Evolutionary conservation across 2,329 filamentous ascomycete species (phyloP), one percentile per base, ranked within the genome.

Genomic region (Ophiostoma montium): DNA sequence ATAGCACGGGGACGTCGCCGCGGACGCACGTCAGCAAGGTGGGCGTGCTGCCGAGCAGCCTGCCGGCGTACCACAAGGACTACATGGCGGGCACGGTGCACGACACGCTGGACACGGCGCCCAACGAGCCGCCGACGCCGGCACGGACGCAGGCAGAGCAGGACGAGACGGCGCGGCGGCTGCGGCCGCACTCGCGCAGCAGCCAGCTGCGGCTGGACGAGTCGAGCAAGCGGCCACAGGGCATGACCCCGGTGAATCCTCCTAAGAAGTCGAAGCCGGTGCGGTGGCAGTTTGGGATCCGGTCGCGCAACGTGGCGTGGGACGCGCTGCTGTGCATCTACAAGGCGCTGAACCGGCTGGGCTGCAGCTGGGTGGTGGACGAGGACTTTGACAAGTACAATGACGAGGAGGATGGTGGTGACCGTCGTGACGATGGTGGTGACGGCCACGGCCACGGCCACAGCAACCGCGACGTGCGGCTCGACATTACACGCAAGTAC

Each of bases 241-340:
- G 73, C 18, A 72, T 82, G 68, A 82, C 78, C 2, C 78, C 77
- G 0, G 74, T 80, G 44, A 67, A 71, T 47, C 77, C 80, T 2
- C 63, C 70, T 3, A 87, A 85, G 68, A 88, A 86, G 63, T 67
- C 73, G 5, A 88, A 86, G 60, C 84, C 84, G 1, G 86, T 89
- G 15, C 86, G 90, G 56, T 98, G 92, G 92, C 92, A 98, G 63
- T 98, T 98, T 62, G 92, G 92, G 50, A 98, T 98, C 53, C 79
- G 92, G 35, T 95, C 87, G 42, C 80, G 92, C 45, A 98, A 96
- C 60, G 84, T 87, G 50, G 92, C 92, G 0, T 87, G 89, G 59
- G 92, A 98, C 63, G 92, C 92, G 0, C 84, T 98, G 64, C 70
- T 94, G 23, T 95, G 90, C 59, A 92, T 98, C 50, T 95, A 95